These are phyloP conservation scores for Scleroderma bovista DNA, from an alignment of 768 basidiomycete species.

Conservation along the genomic window DNA sequence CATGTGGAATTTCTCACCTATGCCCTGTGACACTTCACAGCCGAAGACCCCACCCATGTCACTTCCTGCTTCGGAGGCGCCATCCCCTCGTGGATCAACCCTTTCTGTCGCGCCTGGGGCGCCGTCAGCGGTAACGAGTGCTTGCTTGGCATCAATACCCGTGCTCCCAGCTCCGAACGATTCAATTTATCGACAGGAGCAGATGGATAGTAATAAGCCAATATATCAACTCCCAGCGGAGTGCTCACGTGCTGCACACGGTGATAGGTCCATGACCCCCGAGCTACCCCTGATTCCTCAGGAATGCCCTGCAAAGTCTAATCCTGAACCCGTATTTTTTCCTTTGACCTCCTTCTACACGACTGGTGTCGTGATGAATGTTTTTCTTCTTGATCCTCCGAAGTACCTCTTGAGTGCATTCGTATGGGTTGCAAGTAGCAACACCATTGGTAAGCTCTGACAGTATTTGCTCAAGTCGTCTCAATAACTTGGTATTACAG, in stretches of 20 bases:
- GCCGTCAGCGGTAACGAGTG: conserved; percentile 5
- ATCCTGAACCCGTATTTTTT: conserved; percentile 43
- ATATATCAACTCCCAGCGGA: neutral
- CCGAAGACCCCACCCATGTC: conserved; percentile 24
- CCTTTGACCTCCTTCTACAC: conserved; percentile 60
- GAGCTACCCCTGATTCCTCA: neutral
- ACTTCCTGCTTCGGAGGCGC: conserved; percentile 21
- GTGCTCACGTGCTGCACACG: neutral
- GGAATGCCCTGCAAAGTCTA: conserved; percentile 8
- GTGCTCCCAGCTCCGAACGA: conserved; percentile 15
- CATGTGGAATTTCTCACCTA: conserved; percentile 5
- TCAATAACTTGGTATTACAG: conserved; percentile 28
- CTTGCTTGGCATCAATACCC: conserved; percentile 15
- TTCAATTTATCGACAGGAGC: conserved; percentile 17
- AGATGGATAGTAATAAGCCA: neutral
- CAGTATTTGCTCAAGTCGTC: neutral
- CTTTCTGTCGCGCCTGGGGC: conserved; percentile 3
- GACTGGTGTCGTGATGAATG: conserved; percentile 68
- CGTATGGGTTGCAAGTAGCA: conserved; percentile 52
- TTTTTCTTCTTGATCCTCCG: conserved; percentile 66
- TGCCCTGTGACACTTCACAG: conserved; percentile 10
- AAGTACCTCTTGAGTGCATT: conserved; percentile 59
- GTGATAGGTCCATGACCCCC: neutral
- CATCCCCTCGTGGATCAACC: conserved; percentile 24
- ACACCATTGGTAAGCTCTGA: conserved; percentile 25